Base-by-base conservation (phyloP, 306 rosid genomes). In the Ammopiptanthus mongolicus region DNA sequence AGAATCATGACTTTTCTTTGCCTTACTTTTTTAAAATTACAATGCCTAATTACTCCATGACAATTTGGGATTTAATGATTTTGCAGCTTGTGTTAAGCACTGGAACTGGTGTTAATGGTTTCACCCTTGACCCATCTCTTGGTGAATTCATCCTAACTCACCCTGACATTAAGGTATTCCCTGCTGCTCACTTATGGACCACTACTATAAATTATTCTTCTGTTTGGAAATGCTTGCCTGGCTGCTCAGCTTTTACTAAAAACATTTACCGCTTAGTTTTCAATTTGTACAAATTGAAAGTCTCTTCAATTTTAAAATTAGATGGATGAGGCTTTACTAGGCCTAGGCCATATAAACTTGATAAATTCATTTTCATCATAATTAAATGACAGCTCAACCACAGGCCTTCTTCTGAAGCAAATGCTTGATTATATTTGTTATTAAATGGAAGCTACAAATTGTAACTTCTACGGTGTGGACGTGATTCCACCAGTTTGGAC, bases 61-160 rank as follows among this genome's bases (percentile, higher is more conserved):
- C 62, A 64, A 63, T 66, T 46, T 71, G 83, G 65, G 58, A 52
- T 68, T 21, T 78, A 56, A 36, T 69, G 52, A 33, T 65, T 84
- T 73, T 69, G 77, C 95, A 95, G 98, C 68, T 95, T 59, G 98
- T 95, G 73, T 50, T 95, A 36, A 87, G 85, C 82, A 86, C 97
- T 44, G 98, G 98, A 65, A 41, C 44, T 56, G 98, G 98, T 66
- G 97, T 88, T 53, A 80, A 91, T 77, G 97, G 98, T 62, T 95
- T 91, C 89, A 91, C 97, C 14, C 97, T 95, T 57, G 98, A 91
- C 76, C 98, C 98, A 55, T 95, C 96, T 75, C 98, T 91, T 65
- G 97, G 97, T 39, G 98, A 91, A 84, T 95, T 95, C 87, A 95
- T 95, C 77, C 83, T 95, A 61, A 95, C 97, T 70, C 97, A 95